These are phyloP conservation scores for Trichosporon ovoides DNA, from an alignment of 1,284 basidiomycete species.

Conservation along the genomic window DNA sequence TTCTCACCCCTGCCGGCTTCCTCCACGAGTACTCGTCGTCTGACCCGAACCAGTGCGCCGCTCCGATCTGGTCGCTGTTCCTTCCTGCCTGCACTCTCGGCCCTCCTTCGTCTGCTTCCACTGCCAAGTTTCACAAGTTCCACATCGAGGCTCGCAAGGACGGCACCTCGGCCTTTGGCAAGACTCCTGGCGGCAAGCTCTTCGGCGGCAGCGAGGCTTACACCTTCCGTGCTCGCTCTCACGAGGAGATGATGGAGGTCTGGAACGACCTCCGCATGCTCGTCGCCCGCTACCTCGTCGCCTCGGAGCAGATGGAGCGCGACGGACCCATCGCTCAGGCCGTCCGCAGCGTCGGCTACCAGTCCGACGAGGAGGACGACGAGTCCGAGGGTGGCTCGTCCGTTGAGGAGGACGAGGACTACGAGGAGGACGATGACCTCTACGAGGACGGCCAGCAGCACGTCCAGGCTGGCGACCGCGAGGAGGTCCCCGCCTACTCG, in stretches of 20 bases:
- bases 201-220: slow-evolving; percentile 60
- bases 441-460: slow-evolving; percentile 57
- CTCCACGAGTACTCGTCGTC: slow-evolving; percentile 83
- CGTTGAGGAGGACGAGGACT: slow-evolving; percentile 62
- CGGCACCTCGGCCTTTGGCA: slow-evolving; percentile 49
- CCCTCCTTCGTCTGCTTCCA: slow-evolving; percentile 68
- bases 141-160: slow-evolving; percentile 91
- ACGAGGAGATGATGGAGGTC: slow-evolving; percentile 99
- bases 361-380: slow-evolving; percentile 63
- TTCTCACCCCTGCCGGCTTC: slow-evolving; percentile 93
- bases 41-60: slow-evolving; percentile 62
- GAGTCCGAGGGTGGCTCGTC: slow-evolving; percentile 65
- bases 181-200: slow-evolving; percentile 61
- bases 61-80: slow-evolving; percentile 84
- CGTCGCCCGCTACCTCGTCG: slow-evolving; percentile 90
- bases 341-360: slow-evolving; percentile 71
- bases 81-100: slow-evolving; percentile 93
- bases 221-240: slow-evolving; percentile 82
- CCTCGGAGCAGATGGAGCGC: slow-evolving; percentile 88
- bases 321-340: slow-evolving; percentile 89
- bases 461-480: slow-evolving; percentile 48
- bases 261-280: slow-evolving; percentile 99
- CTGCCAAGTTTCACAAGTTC: slow-evolving; percentile 84
- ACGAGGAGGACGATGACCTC: slow-evolving; percentile 50
- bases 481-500: slow-evolving; percentile 50